These are phyloP conservation scores for Tetrapisispora taiwanensis DNA, from an alignment of 805 yeast species.

Conservation along the genomic window DNA sequence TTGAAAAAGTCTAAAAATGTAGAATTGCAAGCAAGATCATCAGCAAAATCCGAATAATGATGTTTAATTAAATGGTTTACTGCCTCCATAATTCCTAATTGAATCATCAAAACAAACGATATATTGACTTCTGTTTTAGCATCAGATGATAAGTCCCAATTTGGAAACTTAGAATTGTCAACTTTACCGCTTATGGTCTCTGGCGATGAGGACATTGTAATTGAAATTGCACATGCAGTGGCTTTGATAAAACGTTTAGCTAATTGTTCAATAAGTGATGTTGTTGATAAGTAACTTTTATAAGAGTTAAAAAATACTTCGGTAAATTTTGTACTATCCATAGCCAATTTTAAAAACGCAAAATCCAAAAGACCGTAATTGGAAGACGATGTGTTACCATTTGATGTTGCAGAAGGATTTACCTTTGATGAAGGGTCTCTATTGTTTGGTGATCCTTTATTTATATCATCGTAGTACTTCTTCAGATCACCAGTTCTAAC, in stretches of 20 bases:
- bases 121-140: constrained; percentile 47
- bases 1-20: constrained; percentile 56
- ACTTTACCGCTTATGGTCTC: constrained; percentile 3
- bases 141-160: constrained; percentile 40
- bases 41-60: constrained; percentile 66
- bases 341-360: constrained; percentile 37
- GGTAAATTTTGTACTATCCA: constrained; percentile 57
- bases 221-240: constrained; percentile 48
- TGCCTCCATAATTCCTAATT: constrained; percentile 72
- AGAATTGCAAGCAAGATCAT: constrained; percentile 50
- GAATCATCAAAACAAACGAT: constrained; percentile 63
- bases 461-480: constrained; percentile 24
- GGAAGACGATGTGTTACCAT: neutral
- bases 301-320: constrained; percentile 62
- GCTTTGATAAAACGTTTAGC: constrained; percentile 52
- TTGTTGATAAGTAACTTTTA: constrained; percentile 54
- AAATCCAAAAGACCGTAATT: constrained; percentile 28
- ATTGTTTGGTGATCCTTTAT: constrained; percentile 11
- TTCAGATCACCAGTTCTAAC: constrained; percentile 37
- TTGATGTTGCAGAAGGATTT: neutral
- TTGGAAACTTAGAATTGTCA: constrained; percentile 37
- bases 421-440: neutral
- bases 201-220: constrained; percentile 27
- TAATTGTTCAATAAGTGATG: constrained; percentile 41
- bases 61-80: constrained; percentile 58